These are phyloP conservation scores for Coemansia sp. DNA, from an alignment of 192 early-diverging fungal genomes.

Conservation along the genomic window DNA sequence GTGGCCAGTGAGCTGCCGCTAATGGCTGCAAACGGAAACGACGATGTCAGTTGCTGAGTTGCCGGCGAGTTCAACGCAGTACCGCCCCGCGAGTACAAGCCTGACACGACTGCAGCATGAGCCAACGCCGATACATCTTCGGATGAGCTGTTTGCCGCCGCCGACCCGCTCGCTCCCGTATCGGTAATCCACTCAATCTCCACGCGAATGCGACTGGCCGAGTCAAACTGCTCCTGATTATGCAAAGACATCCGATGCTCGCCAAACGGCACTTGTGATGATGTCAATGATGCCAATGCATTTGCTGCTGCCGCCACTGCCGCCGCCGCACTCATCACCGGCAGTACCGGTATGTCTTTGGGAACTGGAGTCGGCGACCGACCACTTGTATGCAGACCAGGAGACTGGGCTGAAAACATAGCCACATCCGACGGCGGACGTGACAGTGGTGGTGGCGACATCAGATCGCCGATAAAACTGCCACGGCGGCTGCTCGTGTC, in stretches of 20 bases:
- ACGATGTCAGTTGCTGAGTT: neutral
- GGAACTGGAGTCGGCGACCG: neutral
- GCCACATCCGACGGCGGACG: constrained; percentile 43
- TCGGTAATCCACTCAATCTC: constrained; percentile 49
- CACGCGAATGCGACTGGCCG: constrained; percentile 31
- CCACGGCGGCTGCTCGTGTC: constrained; percentile 7
- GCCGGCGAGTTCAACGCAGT: constrained; percentile 35
- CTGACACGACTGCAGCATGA: constrained; percentile 9
- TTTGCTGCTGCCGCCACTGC: constrained; percentile 24
- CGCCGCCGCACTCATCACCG: constrained; percentile 32
- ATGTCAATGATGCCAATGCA: constrained; percentile 15
- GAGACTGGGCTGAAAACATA: constrained; percentile 26
- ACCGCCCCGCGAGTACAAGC: constrained; percentile 17
- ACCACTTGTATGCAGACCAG: neutral
- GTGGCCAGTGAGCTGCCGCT: constrained; percentile 16
- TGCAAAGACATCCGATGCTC: too few relatives aligned
- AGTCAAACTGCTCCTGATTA: neutral
- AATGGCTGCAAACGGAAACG: constrained; percentile 21
- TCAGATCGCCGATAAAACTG: constrained; percentile 4
- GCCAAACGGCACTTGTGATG: constrained; percentile 7
- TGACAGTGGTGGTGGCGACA: constrained; percentile 25
- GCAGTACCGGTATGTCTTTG: constrained; percentile 7
- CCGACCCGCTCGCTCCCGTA: constrained; percentile 2
- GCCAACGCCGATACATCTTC: constrained; percentile 15
- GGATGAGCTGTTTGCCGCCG: constrained; percentile 17